Conservation (phyloP, 192 early-diverging fungal species). For the Gryganskiella cystojenkinii region DNA sequence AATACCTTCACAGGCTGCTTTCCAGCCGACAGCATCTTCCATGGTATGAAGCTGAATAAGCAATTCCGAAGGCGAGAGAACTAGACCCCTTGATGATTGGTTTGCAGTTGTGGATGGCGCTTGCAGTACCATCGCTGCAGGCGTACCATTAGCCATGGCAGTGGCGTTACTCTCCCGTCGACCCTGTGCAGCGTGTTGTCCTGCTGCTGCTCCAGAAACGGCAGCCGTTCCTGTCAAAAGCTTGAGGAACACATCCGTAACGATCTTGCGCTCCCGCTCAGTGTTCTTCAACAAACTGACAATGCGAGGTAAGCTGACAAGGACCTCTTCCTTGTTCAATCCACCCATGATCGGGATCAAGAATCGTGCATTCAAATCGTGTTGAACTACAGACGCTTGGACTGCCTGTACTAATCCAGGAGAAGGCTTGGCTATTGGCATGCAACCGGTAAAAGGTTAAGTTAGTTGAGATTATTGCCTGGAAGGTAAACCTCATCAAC, state of each 20-base stretch:
- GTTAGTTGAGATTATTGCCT: slow-evolving; percentile 6
- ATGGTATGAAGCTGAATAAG: slow-evolving; percentile 76
- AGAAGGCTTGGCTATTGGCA: slow-evolving; percentile 49
- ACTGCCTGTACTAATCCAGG: slow-evolving; percentile 68
- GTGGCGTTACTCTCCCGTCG: background rate
- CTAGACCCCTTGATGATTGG: slow-evolving; percentile 17
- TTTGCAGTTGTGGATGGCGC: background rate
- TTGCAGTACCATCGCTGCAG: background rate
- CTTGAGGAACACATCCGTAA: slow-evolving; percentile 70
- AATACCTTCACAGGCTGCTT: slow-evolving; percentile 74
- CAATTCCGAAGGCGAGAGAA: slow-evolving; percentile 72
- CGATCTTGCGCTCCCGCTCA: slow-evolving; percentile 65
- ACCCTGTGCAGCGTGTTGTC: background rate
- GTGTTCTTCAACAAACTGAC: slow-evolving; percentile 72
- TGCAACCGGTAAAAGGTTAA: slow-evolving; percentile 2
- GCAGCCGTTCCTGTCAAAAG: slow-evolving; percentile 57
- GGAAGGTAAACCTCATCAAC: background rate
- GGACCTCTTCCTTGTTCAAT: slow-evolving; percentile 69
- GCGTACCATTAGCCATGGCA: background rate
- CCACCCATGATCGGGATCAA: slow-evolving; percentile 74
- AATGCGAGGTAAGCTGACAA: slow-evolving; percentile 69
- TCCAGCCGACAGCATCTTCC: slow-evolving; percentile 73
- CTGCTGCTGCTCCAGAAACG: slow-evolving; percentile 6
- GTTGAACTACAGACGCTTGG: slow-evolving; percentile 57
- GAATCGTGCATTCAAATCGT: slow-evolving; percentile 72